Evolutionary conservation across 2,329 filamentous ascomycete species (phyloP), one percentile per base, ranked within the genome.

Genomic region (Orbilia brochopaga): DNA sequence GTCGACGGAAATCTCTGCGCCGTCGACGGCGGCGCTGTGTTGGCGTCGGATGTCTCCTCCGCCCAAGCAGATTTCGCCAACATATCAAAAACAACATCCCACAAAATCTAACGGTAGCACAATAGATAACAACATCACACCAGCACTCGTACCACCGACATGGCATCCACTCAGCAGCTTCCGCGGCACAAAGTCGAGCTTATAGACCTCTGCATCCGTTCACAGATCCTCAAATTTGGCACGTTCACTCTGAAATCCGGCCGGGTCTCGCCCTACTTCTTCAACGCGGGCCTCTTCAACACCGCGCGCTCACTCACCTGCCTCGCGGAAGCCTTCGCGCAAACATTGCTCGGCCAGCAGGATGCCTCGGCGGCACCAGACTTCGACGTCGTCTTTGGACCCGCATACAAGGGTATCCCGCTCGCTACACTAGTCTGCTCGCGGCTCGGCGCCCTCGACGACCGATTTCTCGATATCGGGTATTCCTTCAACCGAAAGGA

Each of bases 401-500:
- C 94, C 1, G 93, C 94, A 8, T 99, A 97, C 84, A 99, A 97
- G 83, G 94, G 94, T 50, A 96, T 97, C 75, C 91, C 92, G 0
- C 86, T 97, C n/a, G 90, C 90, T 50, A 88, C 89, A 15, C 85
- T 90, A 1, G 88, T 91, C 15, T 85, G 88, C 40, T 86, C 90
- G 78, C 89, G 92, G 79, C 85, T 97, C 11, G 86, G 86, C 59
- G 85, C 88, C 77, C 81, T 92, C 10, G 87, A 91, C 74, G 82
- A 85, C 17, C 80, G 82, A 56, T 85, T 83, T 73, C 94, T 89
- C 80, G 81, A 84, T 48, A 83, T 90, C 65, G 90, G 88, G 78
- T 97, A 96, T 82, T 88, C 88, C 35, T 97, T 96, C 82, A 95
- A 97, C 81, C 87, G 94, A 78, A 97, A 97, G 82, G 94, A 97